Evolutionary conservation across 306 rosid genomes (phyloP).

Genomic region (Mucuna pruriens): DNA sequence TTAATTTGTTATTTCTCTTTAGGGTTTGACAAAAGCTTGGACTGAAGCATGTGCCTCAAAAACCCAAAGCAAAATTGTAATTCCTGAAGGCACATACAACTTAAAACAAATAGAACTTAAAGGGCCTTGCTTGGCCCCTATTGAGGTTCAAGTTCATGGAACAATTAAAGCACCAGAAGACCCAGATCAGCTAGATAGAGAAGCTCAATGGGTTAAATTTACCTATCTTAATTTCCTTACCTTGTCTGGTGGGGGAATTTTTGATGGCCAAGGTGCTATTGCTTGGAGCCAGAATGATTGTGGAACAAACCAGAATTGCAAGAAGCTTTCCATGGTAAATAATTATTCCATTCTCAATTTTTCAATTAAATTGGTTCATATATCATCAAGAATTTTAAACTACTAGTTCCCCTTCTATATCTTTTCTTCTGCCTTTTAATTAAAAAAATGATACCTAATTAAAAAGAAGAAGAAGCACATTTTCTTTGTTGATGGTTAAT

Average conservation of each 20-base stretch:
- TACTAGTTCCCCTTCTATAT: no score
- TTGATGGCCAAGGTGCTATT: constrained; percentile 49
- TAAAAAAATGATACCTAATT: no score
- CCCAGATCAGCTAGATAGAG: not conserved
- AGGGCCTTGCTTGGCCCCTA: not conserved
- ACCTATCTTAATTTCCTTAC: constrained; percentile 29
- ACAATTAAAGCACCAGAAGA: constrained; percentile 42
- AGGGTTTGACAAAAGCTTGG: constrained; percentile 1
- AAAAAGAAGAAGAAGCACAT: no score
- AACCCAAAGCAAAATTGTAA: not conserved
- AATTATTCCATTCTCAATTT: not conserved
- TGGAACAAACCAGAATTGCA: constrained; percentile 16
- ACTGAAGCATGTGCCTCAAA: constrained; percentile 21
- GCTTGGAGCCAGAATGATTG: constrained; percentile 46
- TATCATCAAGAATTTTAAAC: no score
- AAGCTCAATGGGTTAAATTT: constrained; percentile 44
- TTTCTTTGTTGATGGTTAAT: not conserved
- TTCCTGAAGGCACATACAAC: not conserved
- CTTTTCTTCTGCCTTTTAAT: no score
- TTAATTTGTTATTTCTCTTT: not conserved
- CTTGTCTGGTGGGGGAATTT: constrained; percentile 44
- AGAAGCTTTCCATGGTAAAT: constrained; percentile 7
- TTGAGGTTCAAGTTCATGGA: constrained; percentile 42
- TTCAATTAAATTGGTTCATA: not conserved
- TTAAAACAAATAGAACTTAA: not conserved